Base-by-base conservation (phyloP, 495 filamentous ascomycete genomes). In the Baudoinia panamericana region DNA sequence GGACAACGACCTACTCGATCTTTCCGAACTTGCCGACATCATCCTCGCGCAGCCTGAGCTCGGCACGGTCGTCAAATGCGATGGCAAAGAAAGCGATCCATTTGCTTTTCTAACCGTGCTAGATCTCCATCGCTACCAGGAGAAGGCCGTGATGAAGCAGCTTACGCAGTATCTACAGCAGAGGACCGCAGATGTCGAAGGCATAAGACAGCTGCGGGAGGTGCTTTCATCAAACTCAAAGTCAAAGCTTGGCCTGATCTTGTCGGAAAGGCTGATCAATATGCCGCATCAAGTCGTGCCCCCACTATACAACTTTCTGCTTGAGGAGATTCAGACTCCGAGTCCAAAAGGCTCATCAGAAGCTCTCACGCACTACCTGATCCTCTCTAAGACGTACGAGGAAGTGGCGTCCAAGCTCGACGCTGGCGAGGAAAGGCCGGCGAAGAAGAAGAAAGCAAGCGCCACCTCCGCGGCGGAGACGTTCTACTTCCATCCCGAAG, bases 401-500 rank as follows among this genome's bases (percentile, higher is more conserved):
- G 92, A 96, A 63, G 71, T 96, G 25, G 78, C 71, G 44, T 93
- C 86, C 0, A 73, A 70, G 44, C 63, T 96, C 12, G 83, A 90
- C 53, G 64, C 71, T 41, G 72, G 77, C 53, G 76, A 79, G 16
- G 55, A 62, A 9, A 55, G 58, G 28, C 78, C 77, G 33, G 71
- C 75, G 15, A 75, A 73, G 58, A 80, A 75, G 60, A 82, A 82
- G 60, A 49, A 39, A 59, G 78, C 73, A 60, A 82, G 81, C 59
- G 42, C 20, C n/a, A 24, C 30, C 15, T 19, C 20, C 17, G 39
- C 8, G 15, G 18, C 33, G n/a, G 59, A 60, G 26, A 57, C 61
- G 12, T 87, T 86, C 63, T 93, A 84, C 60, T 99, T 96, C 66
- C 92, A 99, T 58, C 84, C 90, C 2, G 92, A 99, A 61, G 92